Base-by-base conservation (phyloP, 345 rosid species). In the Aegle marmelos region DNA sequence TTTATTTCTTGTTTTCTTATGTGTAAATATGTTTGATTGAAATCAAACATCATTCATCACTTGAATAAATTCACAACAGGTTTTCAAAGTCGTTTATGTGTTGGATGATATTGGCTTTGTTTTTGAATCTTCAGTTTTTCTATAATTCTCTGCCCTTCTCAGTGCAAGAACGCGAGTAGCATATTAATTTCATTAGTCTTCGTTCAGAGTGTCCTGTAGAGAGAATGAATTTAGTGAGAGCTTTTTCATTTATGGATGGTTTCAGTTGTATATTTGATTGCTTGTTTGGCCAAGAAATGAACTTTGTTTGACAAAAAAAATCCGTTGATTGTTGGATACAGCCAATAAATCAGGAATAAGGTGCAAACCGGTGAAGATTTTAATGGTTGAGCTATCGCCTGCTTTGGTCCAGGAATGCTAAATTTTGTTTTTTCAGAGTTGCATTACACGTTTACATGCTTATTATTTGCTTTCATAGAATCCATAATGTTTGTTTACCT, bases 41-140 rank as follows among this genome's bases (percentile, higher is more conserved):
- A 77, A 71, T 56, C 70, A 41, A 58, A 31, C 33, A 73, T 50
- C 53, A 60, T 28, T 76, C 73, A 19, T 56, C 28, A 56, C 48
- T 33, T 30, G 30, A 54, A 33, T 45, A 72, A n/a, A 65, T 65
- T 31, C 34, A 22, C n/a, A 37, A 60, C 7, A 39, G 28, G 9
- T 73, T 25, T 25, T 74, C 34, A 24, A 8, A 36, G 25, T 33
- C 8, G 22, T 60, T 59, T 58, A 13, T 33, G 6, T 25, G 36
- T 36, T 77, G 39, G 79, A 34, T 30, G 30, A 69, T 69, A n/a
- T 41, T 50, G 6, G 1, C 6, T n/a, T 9, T 48, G 24, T 14
- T n/a, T 4, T 72, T 72, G 22, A 50, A 10, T 27, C 36, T 39
- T 68, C 31, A 30, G 60, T 67, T 76, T 58, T 19, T 28, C 2